Evolutionary conservation across 345 rosid genomes (phyloP).

Genomic region (Eucalyptus decipiens): DNA sequence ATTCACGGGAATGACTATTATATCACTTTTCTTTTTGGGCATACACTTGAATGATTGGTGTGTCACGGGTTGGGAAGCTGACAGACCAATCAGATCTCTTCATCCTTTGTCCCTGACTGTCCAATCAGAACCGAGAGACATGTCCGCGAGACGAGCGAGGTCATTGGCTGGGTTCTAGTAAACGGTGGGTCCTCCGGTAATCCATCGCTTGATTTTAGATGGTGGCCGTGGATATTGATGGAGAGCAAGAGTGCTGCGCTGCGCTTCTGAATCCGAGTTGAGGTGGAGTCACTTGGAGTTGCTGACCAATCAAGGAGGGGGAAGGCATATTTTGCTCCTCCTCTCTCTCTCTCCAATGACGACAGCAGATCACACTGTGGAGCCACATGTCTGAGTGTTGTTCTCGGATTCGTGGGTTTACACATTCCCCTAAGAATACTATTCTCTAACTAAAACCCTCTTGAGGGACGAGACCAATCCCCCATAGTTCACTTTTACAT

Average conservation of each 20-base stretch:
- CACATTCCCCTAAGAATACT: neutral
- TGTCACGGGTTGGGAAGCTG: neutral
- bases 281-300: neutral
- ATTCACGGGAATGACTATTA: neutral
- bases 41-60: neutral
- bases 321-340: neutral
- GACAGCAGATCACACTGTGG: neutral
- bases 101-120: neutral
- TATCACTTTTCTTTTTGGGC: neutral
- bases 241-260: neutral
- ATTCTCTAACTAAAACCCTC: neutral
- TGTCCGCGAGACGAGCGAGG: neutral
- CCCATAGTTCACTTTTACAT: neutral
- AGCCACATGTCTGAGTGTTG: neutral
- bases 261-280: neutral
- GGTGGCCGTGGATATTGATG: neutral
- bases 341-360: neutral
- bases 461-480: neutral
- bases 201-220: neutral
- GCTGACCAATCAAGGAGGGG: neutral
- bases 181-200: neutral
- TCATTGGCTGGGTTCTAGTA: neutral
- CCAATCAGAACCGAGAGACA: neutral
- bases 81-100: neutral
- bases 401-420: neutral